These are phyloP conservation scores for Flaveria trinervia DNA, from an alignment of 129 eudicot genomes.

Conservation along the genomic window DNA sequence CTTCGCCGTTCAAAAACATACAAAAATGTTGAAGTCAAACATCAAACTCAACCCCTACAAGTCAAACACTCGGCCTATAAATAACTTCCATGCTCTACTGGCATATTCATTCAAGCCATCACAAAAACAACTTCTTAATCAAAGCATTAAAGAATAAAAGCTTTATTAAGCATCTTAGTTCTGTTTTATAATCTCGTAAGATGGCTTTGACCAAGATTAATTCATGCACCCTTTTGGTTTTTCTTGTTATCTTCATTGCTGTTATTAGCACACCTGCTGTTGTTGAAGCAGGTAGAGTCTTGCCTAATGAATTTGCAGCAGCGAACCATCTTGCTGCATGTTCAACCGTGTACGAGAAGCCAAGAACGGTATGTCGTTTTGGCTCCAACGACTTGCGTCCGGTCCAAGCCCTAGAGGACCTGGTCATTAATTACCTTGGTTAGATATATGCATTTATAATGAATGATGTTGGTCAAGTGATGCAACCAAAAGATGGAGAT, in stretches of 20 bases:
- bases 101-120: slow-evolving; percentile 12
- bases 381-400: slow-evolving; percentile 41
- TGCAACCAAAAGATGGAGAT: neutral
- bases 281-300: slow-evolving; percentile 32
- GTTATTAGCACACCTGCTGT: slow-evolving; percentile 24
- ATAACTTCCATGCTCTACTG: slow-evolving; percentile 6
- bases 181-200: neutral
- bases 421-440: slow-evolving; percentile 33
- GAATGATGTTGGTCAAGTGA: slow-evolving; percentile 4
- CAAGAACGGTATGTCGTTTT: slow-evolving; percentile 31
- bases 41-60: neutral
- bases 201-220: slow-evolving; percentile 25
- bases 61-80: neutral
- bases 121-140: neutral
- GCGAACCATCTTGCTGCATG: slow-evolving; percentile 35
- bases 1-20: slow-evolving; percentile 26
- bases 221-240: slow-evolving; percentile 28
- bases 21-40: slow-evolving; percentile 33
- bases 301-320: slow-evolving; percentile 31
- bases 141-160: neutral
- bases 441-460: neutral
- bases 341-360: slow-evolving; percentile 38
- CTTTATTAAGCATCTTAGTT: neutral
- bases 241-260: slow-evolving; percentile 29
- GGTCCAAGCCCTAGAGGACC: slow-evolving; percentile 54